phyloP scores from a whole-genome alignment of 2,329 filamentous ascomycete species.

The Parasarocladium wereldwijsianum region DNA sequence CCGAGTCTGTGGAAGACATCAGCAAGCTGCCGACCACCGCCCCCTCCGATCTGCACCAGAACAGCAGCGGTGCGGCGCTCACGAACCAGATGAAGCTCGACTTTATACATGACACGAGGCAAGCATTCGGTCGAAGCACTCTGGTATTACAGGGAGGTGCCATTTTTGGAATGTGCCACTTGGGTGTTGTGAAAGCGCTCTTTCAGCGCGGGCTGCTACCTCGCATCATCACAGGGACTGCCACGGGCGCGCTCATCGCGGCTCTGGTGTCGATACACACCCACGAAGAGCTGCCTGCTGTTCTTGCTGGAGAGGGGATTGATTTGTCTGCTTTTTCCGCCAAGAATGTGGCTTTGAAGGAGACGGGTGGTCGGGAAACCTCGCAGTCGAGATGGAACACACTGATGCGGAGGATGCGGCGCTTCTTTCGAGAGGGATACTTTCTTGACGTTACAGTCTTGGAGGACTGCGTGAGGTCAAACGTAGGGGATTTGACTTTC shows the following conservation, averaged over 20 bases:
- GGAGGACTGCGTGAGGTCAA: conserved; percentile 69
- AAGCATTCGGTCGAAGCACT: conserved; percentile 76
- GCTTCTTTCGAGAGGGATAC: conserved; percentile 65
- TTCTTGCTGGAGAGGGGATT: conserved; percentile 67
- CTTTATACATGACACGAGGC: conserved; percentile 72
- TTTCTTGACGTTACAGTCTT: conserved; percentile 71
- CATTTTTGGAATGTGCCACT: conserved; percentile 80
- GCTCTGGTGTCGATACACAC: conserved; percentile 79
- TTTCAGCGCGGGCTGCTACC: conserved; percentile 70
- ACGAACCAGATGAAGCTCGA: conserved; percentile 71
- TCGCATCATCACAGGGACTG: conserved; percentile 81
- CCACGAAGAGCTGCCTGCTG: conserved; percentile 64
- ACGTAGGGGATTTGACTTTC: conserved; percentile 82
- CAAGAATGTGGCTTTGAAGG: conserved; percentile 11
- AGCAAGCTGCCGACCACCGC: conserved; percentile 42
- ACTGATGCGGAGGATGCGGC: conserved; percentile 46
- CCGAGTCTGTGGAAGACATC: conserved; percentile 67
- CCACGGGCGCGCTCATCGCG: conserved; percentile 78
- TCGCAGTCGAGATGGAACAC: conserved; percentile 38
- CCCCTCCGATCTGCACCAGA: conserved; percentile 8
- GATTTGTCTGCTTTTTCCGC: conserved; percentile 65
- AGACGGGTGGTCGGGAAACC: conserved; percentile 21
- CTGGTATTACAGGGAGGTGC: conserved; percentile 80
- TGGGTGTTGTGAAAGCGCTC: conserved; percentile 81
- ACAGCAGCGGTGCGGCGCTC: conserved; percentile 20